A percentile compares a stretch with the other conserved stretches of the same genome.
Conservation (phyloP, 2,329 filamentous ascomycete species). For the Ascochyta lentis region DNA sequence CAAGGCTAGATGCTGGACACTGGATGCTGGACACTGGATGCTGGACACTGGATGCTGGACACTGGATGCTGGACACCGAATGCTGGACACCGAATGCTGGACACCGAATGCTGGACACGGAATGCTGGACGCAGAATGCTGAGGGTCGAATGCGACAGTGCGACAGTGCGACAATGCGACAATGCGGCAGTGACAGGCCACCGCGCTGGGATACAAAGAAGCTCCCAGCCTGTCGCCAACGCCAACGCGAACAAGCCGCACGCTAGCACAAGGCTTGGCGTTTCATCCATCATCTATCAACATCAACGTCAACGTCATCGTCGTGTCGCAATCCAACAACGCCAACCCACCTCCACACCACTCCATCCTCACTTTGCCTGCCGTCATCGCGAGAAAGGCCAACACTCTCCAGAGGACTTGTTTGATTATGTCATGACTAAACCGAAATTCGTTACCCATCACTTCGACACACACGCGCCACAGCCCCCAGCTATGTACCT, state of each 20-base stretch:
- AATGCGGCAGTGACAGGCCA: conserved; percentile 30
- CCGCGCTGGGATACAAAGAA: conserved; percentile 30
- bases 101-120: too few species aligned
- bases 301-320: background rate
- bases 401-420: too few species aligned
- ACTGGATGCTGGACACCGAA: too few species aligned
- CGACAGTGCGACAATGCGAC: too few species aligned
- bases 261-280: conserved; percentile 6
- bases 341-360: background rate
- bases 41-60: too few species aligned
- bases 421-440: conserved; percentile 2
- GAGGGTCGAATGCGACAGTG: too few species aligned
- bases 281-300: background rate
- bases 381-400: too few species aligned
- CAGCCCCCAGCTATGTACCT: background rate
- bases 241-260: conserved; percentile 6
- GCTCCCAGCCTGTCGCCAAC: conserved; percentile 22
- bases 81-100: too few species aligned
- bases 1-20: too few species aligned
- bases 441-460: conserved; percentile 17
- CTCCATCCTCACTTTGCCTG: background rate
- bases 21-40: too few species aligned
- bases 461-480: background rate
- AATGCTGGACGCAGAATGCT: too few species aligned
- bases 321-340: background rate